Conservation (phyloP, 495 filamentous ascomycete genomes). For the Bacidia gigantensis region DNA sequence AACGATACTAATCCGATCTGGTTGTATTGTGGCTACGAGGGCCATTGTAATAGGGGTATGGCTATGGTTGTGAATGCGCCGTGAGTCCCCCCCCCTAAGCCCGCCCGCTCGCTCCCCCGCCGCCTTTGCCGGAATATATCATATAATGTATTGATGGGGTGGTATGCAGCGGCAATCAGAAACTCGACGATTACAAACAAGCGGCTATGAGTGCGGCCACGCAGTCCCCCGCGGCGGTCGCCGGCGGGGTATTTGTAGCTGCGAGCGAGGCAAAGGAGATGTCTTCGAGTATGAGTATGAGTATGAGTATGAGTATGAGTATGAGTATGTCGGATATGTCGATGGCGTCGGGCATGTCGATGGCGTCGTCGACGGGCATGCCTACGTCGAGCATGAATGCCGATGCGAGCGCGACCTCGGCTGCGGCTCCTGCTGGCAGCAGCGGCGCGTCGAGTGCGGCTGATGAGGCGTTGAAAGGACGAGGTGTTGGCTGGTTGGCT, state of each 20-base stretch:
- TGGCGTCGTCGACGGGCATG: no score
- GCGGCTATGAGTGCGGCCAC: neutral
- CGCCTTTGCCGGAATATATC: neutral
- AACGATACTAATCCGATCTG: neutral
- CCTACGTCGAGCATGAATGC: no score
- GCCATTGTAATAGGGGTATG: neutral
- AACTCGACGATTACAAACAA: neutral
- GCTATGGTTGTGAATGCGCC: neutral
- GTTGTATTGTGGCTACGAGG: neutral
- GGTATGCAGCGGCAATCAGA: neutral
- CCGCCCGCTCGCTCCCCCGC: neutral
- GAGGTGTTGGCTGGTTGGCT: no score
- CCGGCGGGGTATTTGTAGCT: neutral
- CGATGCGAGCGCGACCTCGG: no score
- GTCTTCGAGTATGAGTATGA: no score
- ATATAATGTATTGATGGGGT: neutral
- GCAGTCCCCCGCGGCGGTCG: neutral
- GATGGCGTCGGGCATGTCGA: no score
- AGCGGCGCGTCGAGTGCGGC: no score
- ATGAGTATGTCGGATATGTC: no score
- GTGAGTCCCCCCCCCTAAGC: neutral
- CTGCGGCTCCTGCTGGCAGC: no score
- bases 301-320: no score
- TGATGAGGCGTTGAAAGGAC: no score
- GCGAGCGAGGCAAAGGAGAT: neutral